Evolutionary conservation across 495 filamentous ascomycete genomes (phyloP), one percentile per base, ranked within the genome.

Genomic region (Aspergillus egyptiacus): DNA sequence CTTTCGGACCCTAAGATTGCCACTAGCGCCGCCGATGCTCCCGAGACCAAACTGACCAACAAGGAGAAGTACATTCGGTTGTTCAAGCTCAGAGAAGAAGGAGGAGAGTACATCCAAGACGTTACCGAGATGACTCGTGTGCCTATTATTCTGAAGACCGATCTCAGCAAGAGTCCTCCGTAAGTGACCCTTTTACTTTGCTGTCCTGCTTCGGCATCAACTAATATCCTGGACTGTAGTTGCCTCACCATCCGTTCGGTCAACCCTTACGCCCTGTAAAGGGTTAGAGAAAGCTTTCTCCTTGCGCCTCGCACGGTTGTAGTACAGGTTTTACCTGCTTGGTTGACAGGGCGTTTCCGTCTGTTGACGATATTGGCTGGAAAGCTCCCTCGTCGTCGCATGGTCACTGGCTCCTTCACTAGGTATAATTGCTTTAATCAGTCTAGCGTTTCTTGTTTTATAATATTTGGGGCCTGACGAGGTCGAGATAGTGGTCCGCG

Each of bases 111-210:
- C 71, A 95, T 98, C 59, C 93, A 98, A 66, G 93, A 97, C 65
- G 90, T 98, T 51, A 89, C 82, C 20, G 93, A 98, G 77, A 96
- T 98, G 89, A 91, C 89, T 28, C 78, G 90, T 46, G 88, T 98
- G 41, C 93, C 93, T 2, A 87, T 98, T 49, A 95, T 97, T 58
- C 70, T 98, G 42, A 98, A 96, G 82, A 98, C 93, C 27, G 93
- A 98, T 70, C 78, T 98, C 58, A 87, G 78, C 74, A 98, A 97
- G 85, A 97, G 93, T 67, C 93, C 93, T 70, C 93, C 93, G 88
- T 97, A 85, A 74, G 91, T 87, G 56, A 15, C 50, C 23, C 32
- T 39, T 42, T 40, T n/a, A 32, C 19, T 39, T 35, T 41, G 30
- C 28, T n/a, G n/a, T 53, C 2, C 25, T 20, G 23, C 22, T 30